phyloP scores from a whole-genome alignment of 495 filamentous ascomycete species.

The Chaetomium fimeti region DNA sequence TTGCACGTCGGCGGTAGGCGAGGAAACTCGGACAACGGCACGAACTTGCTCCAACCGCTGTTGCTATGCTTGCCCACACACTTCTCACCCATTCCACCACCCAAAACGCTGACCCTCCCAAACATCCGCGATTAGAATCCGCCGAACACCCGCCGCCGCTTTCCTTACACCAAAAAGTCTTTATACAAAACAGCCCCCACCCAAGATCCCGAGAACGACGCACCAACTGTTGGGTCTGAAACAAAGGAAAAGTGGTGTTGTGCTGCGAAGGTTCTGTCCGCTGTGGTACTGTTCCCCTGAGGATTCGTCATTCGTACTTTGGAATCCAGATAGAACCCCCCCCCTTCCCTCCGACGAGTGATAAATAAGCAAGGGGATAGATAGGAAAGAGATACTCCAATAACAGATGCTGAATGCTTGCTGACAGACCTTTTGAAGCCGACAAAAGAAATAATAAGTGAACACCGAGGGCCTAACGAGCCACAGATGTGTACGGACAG shows the following conservation, averaged over 20 bases:
- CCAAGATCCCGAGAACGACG: background rate
- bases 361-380: background rate
- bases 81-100: background rate
- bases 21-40: background rate
- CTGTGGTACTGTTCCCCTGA: constrained; percentile 13
- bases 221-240: background rate
- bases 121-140: constrained; percentile 18
- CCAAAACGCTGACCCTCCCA: background rate
- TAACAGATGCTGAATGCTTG: constrained; percentile 20
- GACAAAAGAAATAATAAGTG: constrained; percentile 18
- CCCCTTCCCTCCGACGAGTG: too few relatives aligned
- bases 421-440: constrained; percentile 8
- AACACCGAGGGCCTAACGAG: too few relatives aligned
- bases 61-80: background rate
- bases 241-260: constrained; percentile 19
- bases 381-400: background rate
- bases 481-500: background rate
- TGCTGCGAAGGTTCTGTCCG: constrained; percentile 6
- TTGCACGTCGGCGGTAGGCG: background rate
- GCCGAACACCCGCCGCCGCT: constrained; percentile 15
- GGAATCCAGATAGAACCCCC: background rate
- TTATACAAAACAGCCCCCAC: background rate
- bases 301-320: constrained; percentile 14
- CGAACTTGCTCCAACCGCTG: background rate
- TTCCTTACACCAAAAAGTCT: background rate